Base-by-base conservation (phyloP, 805 yeast species). In the Suhomyces sp. region DNA sequence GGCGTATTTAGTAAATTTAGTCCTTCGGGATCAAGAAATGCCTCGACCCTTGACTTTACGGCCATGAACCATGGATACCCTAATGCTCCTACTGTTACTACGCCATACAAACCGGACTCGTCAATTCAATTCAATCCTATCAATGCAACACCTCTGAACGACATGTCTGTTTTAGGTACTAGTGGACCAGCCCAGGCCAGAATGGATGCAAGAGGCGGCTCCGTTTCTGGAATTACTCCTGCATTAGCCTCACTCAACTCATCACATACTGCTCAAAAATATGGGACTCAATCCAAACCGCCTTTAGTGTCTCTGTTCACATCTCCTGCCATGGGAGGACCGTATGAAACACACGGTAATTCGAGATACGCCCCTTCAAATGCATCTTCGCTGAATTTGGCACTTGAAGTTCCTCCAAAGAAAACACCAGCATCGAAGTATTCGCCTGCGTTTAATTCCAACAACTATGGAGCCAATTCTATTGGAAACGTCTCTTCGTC, bases 1-100 rank as follows among this genome's bases (percentile, higher is more conserved):
- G 88, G 87, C 9, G 83, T 85, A 0, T 87, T 87, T 67, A 85
- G 89, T 49, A 86, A 84, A 53, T 86, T 84, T 65, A 84, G 87
- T 38, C 91, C 92, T 1, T 72, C 80, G 2, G 72, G 85, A n/a
- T 85, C 91, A 1, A 75, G 91, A 58, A 81, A 73, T 40, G 63
- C 76, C 2, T 75, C 79, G 2, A 69, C 70, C 10, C 56, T 73
- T 48, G 79, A 76, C 57, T 66, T 75, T 45, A 55, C 69, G 15
- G 60, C 66, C 8, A 23, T 52, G 53, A 49, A 50, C 31, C 31
- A 23, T 8, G 36, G 40, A 17, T 38, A 22, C 22, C 10, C 6
- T n/a, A 46, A 49, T 13, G 19, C 23, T 19, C 23, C 46, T 5
- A 26, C 47, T 40, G 44, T 46, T 8, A 38, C 50, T 4, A 46